phyloP scores from a whole-genome alignment of 1,284 basidiomycete genomes.

The Ganoderma multipileum region DNA sequence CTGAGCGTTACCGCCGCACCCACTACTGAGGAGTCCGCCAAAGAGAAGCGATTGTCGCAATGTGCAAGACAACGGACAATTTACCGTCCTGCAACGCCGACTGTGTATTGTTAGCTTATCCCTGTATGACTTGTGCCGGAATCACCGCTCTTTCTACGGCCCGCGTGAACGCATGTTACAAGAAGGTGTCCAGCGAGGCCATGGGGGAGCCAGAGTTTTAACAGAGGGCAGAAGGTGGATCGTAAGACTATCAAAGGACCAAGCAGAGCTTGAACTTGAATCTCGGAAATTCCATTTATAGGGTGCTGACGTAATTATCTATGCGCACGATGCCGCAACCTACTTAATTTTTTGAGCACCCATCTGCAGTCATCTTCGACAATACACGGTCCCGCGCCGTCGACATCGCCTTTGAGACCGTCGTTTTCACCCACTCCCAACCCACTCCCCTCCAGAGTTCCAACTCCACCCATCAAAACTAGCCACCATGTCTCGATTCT shows the following conservation, averaged over 20 bases:
- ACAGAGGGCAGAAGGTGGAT: too few species aligned
- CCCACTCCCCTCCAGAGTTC: constrained; percentile 13
- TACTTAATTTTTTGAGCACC: constrained; percentile 29
- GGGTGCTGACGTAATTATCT: constrained; percentile 12
- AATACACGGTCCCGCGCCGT: constrained; percentile 1
- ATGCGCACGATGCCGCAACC: constrained; percentile 25
- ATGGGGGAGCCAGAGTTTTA: too few species aligned
- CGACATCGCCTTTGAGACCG: constrained; percentile 20
- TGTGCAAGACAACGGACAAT: not conserved
- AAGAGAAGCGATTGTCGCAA: not conserved
- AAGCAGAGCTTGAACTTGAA: too few species aligned
- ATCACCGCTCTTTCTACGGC: not conserved
- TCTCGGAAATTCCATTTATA: constrained; percentile 1
- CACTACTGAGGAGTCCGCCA: constrained; percentile 14
- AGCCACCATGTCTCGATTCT: constrained; percentile 82
- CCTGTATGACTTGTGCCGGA: not conserved
- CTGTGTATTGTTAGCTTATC: constrained; percentile 18
- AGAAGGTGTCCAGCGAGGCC: too few species aligned
- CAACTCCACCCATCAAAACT: constrained; percentile 11
- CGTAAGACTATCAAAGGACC: too few species aligned
- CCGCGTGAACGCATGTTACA: too few species aligned
- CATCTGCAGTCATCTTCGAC: constrained; percentile 10
- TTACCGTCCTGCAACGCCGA: not conserved
- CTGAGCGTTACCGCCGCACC: constrained; percentile 26
- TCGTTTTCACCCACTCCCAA: constrained; percentile 17